phyloP scores from a whole-genome alignment of 176 grass and related monocot genomes.

The Cenchrus americanus region DNA sequence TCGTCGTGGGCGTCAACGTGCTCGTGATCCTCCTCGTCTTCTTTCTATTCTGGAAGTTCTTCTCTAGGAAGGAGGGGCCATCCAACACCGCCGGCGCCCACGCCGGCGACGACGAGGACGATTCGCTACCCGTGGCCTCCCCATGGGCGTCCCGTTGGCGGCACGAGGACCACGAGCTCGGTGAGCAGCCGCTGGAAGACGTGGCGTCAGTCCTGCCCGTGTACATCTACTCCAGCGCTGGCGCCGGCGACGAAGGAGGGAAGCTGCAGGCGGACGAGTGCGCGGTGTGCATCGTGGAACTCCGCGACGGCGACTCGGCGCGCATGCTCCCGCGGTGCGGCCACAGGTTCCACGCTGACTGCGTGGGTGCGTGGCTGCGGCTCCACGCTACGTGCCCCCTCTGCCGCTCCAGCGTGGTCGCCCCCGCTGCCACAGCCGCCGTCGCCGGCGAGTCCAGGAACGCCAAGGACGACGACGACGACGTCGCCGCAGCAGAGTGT shows the following conservation, averaged over 20 bases:
- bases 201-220: slow-evolving; percentile 48
- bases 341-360: slow-evolving; percentile 68
- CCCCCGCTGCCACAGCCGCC: neutral
- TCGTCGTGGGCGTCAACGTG: slow-evolving; percentile 55
- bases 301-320: slow-evolving; percentile 52
- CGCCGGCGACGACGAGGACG: slow-evolving; percentile 2
- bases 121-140: slow-evolving; percentile 23
- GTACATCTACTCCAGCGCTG: slow-evolving; percentile 39
- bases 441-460: neutral
- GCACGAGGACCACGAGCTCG: neutral
- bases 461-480: slow-evolving; percentile 30
- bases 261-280: slow-evolving; percentile 43
- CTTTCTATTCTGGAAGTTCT: slow-evolving; percentile 68
- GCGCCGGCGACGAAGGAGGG: neutral
- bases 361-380: slow-evolving; percentile 58
- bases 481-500: neutral
- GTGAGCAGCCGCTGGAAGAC: neutral
- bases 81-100: neutral
- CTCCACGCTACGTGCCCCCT: slow-evolving; percentile 68
- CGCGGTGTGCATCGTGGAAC: slow-evolving; percentile 67
- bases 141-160: slow-evolving; percentile 21
- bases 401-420: slow-evolving; percentile 54
- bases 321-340: slow-evolving; percentile 53
- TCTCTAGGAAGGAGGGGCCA: slow-evolving; percentile 37
- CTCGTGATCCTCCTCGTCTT: slow-evolving; percentile 57